phyloP scores from a whole-genome alignment of 73 alveolate species.

The Paramecium primaurelia region DNA sequence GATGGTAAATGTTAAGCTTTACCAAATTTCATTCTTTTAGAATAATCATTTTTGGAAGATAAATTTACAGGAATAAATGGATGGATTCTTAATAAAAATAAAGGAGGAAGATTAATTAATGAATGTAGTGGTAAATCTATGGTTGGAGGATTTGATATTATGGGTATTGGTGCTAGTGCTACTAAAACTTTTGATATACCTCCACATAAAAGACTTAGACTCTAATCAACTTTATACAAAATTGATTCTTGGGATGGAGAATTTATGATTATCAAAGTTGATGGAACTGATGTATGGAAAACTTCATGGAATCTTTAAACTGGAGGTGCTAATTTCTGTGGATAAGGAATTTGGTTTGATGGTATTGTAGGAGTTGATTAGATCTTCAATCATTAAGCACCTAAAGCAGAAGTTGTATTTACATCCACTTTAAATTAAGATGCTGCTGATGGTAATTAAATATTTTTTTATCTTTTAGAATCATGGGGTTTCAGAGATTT shows the following conservation, averaged over 20 bases:
- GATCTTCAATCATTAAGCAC: neutral
- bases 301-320: conserved; percentile 12
- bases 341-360: neutral
- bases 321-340: conserved; percentile 44
- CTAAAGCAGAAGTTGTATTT: neutral
- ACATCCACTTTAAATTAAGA: conserved; percentile 42
- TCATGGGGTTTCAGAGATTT: conserved; percentile 54
- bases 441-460: conserved; percentile 39
- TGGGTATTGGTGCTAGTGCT: conserved; percentile 26
- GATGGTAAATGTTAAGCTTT: neutral
- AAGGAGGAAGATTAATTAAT: neutral
- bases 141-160: conserved; percentile 10
- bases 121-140: conserved; percentile 23
- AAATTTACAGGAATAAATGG: conserved; percentile 25
- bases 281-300: conserved; percentile 5
- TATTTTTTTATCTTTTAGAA: neutral
- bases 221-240: neutral
- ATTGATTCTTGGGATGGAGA: conserved; percentile 49
- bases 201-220: conserved; percentile 22
- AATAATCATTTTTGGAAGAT: conserved; percentile 21
- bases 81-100: neutral
- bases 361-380: neutral
- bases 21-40: conserved; percentile 17
- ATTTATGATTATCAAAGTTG: neutral
- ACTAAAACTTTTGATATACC: neutral